A percentile compares a stretch with the other conserved stretches of the same genome.
These are phyloP conservation scores for Clonostachys solani DNA, from an alignment of 2,329 filamentous ascomycete species.

Conservation along the genomic window DNA sequence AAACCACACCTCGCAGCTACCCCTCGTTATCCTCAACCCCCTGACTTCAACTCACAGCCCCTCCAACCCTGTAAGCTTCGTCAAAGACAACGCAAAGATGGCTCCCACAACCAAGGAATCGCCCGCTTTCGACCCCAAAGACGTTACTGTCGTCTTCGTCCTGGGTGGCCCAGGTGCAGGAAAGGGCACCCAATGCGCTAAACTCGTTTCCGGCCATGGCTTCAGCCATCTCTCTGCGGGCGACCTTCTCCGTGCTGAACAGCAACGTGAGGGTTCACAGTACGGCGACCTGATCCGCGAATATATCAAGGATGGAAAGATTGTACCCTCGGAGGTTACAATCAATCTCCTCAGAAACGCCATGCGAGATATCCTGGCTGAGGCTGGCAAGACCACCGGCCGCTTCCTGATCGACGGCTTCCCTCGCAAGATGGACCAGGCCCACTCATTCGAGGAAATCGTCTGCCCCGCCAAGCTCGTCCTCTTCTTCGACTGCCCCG, in stretches of 20 bases:
- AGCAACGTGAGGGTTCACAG: slow-evolving; percentile 78
- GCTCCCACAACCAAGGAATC: slow-evolving; percentile 45
- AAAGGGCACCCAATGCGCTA: slow-evolving; percentile 93
- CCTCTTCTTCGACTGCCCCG: slow-evolving; percentile 91
- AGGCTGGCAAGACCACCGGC: slow-evolving; percentile 38
- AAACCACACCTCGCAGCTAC: neutral
- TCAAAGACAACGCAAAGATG: slow-evolving; percentile 30
- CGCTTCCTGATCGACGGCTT: slow-evolving; percentile 82
- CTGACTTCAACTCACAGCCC: neutral
- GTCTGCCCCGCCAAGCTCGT: slow-evolving; percentile 83
- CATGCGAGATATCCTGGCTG: slow-evolving; percentile 47
- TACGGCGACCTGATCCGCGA: slow-evolving; percentile 91
- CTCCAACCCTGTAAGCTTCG: slow-evolving; percentile 27
- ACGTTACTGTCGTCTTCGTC: slow-evolving; percentile 93
- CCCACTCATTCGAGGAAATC: slow-evolving; percentile 83
- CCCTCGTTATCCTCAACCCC: neutral
- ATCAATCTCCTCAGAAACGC: slow-evolving; percentile 91
- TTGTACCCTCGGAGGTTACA: slow-evolving; percentile 99
- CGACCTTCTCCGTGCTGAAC: slow-evolving; percentile 89
- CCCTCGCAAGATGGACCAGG: slow-evolving; percentile 96
- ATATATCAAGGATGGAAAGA: slow-evolving; percentile 90
- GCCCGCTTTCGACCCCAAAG: slow-evolving; percentile 68
- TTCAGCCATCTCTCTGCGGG: slow-evolving; percentile 94
- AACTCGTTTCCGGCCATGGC: slow-evolving; percentile 80
- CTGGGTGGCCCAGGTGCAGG: slow-evolving; percentile 93